Evolutionary conservation across 2,329 filamentous ascomycete genomes (phyloP).

Genomic region (Drechslerella coelobrocha): DNA sequence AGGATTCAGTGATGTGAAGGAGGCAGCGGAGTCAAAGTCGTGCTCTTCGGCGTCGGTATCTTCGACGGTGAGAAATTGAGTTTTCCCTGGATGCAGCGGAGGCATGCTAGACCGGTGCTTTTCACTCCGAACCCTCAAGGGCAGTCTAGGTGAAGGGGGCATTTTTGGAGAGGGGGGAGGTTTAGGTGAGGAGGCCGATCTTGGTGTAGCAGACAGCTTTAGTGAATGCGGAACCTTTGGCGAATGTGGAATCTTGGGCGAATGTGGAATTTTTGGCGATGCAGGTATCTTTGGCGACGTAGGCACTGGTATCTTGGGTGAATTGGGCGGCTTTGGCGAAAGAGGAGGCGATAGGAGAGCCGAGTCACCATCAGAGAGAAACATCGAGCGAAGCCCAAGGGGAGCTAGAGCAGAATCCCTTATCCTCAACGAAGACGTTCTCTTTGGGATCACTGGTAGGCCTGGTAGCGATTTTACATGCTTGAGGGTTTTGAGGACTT

Average conservation of each 20-base stretch:
- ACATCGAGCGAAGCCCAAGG: conserved; percentile 45
- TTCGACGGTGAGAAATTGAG: conserved; percentile 38
- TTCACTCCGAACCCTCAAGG: conserved; percentile 23
- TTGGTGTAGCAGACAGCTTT: not conserved
- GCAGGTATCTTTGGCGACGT: not conserved
- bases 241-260: not conserved
- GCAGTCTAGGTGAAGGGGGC: not conserved
- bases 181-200: not conserved
- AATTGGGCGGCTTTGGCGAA: conserved; percentile 5
- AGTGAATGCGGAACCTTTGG: not conserved
- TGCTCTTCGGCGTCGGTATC: conserved; percentile 44
- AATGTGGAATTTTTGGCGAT: not conserved
- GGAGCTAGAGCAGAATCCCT: conserved; percentile 45
- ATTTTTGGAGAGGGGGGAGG: conserved; percentile 3
- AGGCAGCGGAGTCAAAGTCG: conserved; percentile 32
- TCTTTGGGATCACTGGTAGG: conserved; percentile 37
- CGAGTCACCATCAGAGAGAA: conserved; percentile 27
- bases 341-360: conserved; percentile 15
- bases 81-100: conserved; percentile 14
- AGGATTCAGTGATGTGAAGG: conserved; percentile 38
- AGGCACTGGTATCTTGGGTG: not conserved
- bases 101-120: conserved; percentile 14
- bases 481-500: conserved; percentile 38
- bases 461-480: conserved; percentile 45
- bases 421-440: conserved; percentile 47